A percentile compares a stretch with the other conserved stretches of the same genome.
phyloP scores from a whole-genome alignment of 176 grass and related monocot species.

The Poa pratensis region DNA sequence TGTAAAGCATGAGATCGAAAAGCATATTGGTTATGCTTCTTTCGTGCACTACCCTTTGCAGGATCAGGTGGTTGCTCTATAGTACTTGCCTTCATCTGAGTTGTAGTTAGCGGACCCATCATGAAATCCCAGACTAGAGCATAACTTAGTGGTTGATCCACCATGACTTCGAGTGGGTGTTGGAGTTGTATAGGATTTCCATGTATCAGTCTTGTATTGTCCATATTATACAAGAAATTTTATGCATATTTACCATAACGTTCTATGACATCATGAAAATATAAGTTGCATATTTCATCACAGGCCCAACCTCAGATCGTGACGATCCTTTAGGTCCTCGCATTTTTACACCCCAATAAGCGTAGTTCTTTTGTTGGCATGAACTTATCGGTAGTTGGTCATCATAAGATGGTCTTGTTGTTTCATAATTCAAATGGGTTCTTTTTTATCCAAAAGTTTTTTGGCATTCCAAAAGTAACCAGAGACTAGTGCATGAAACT shows the following conservation, averaged over 20 bases:
- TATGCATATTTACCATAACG: not conserved
- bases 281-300: not conserved
- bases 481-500: no score
- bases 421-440: not conserved
- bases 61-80: no score
- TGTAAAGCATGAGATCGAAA: no score
- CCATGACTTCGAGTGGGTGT: no score
- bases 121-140: no score
- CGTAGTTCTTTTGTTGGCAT: not conserved
- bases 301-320: not conserved
- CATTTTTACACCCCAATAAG: not conserved
- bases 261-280: not conserved
- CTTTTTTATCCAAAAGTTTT: no score
- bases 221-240: not conserved
- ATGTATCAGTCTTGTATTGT: not conserved
- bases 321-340: not conserved
- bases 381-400: not conserved
- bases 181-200: not conserved
- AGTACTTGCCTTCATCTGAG: no score
- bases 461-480: no score
- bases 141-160: no score
- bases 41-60: no score
- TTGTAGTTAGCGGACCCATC: no score
- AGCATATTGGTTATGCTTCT: no score
- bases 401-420: not conserved